Conservation (phyloP, 495 filamentous ascomycete genomes). For the Staphylotrichum longicolle region DNA sequence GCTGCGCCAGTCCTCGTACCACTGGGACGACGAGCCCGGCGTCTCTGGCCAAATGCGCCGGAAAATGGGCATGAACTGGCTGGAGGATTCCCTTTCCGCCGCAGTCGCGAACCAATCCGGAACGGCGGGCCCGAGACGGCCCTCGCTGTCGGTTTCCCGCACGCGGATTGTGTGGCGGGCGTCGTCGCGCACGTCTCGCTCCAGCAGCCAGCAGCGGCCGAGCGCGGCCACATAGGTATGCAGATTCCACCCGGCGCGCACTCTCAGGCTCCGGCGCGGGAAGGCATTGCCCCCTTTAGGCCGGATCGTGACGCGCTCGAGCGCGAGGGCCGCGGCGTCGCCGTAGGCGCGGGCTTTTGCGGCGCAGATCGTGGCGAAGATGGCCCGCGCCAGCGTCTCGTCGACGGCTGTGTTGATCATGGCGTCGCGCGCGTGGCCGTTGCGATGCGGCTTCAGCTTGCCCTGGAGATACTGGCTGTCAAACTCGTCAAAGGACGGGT, state of each 20-base stretch:
- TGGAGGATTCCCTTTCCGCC: not conserved
- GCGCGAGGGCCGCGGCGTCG: not conserved
- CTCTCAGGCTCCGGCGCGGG: not conserved
- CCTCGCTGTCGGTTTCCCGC: not conserved
- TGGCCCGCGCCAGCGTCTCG: conserved; percentile 5
- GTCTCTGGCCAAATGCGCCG: conserved; percentile 5
- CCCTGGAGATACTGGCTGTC: not conserved
- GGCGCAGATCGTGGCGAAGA: not conserved
- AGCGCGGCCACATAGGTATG: not conserved
- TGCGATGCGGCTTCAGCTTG: not conserved
- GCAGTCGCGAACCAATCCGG: not conserved
- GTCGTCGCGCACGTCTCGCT: conserved; percentile 3
- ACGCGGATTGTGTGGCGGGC: not conserved
- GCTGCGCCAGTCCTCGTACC: conserved; percentile 4
- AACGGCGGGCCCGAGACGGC: not conserved
- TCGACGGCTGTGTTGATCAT: conserved; percentile 3
- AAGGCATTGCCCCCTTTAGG: not conserved
- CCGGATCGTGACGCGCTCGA: conserved; percentile 1
- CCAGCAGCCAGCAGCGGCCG: conserved; percentile 5
- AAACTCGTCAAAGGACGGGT: conserved; percentile 3
- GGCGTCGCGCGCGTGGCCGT: not conserved
- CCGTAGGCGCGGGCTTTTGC: conserved; percentile 3
- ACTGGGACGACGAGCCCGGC: not conserved
- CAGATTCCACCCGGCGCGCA: not conserved
- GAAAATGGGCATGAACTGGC: not conserved